Evolutionary conservation across 2,329 filamentous ascomycete genomes (phyloP), one percentile per base, ranked within the genome.

Genomic region (Ascochyta lentis): DNA sequence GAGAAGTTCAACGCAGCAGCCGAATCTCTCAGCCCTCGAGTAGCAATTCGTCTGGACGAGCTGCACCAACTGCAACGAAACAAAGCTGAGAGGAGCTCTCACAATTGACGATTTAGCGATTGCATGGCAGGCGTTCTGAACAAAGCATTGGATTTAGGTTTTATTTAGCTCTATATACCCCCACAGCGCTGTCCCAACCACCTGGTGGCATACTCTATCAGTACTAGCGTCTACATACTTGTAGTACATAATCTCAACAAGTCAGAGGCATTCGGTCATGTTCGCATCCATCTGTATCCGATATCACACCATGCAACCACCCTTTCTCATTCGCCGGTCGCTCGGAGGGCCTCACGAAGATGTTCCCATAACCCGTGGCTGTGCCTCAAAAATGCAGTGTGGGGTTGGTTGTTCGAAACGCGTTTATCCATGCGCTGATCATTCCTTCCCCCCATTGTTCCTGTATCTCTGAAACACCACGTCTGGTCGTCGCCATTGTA

Each of bases 1-100:
- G 70, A 55, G 70, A 74, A 6, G 55, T 73, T 1, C 54, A 57
- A 16, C 54, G 54, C 43, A 41, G 48, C 39, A 52, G 48, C 27
- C 37, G 54, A 16, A 49, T 43, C 15, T 57, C 54, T 19, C 22
- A 48, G 22, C 54, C 54, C 2, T 57, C 54, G 13, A 57, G 54
- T 29, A 57, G 54, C 29, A 52, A 39, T 22, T 52, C 54, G 6
- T 57, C 54, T 40, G 43, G 54, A 16, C 43, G 54, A 37, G 47
- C 33, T 24, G 46, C 47, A 22, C 46, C 47, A 6, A 40, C 6
- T n/a, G 38, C 15, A 29, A 37, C 47, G 6, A 56, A 56, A 43
- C 42, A 56, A 29, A 56, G 19, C 42, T 47, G 53, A 56, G 53
- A 47, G 15, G 19, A 22, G 4, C n/a, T 51, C 31, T 50, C 42